Base-by-base conservation (phyloP, 2,329 filamentous ascomycete species). In the Aspergillus oerlinghausenensis region DNA sequence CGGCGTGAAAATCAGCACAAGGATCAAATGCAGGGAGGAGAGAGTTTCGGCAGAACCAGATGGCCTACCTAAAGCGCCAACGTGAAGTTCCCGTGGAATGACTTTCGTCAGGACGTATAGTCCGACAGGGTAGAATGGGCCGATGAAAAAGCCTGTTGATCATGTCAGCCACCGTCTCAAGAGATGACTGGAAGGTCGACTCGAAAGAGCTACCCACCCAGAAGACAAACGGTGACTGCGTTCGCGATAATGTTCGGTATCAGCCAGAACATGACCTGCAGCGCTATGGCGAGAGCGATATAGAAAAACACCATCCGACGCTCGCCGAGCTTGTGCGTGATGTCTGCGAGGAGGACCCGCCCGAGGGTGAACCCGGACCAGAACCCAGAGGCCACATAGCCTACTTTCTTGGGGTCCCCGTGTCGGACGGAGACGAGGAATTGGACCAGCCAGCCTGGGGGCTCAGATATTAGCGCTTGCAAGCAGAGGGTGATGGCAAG, bases 111-210 rank as follows among this genome's bases (percentile, higher is more conserved):
- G 62, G 28, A 66, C 55, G 40, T 64, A 66, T 2, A 66, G 55
- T 3, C 64, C 63, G 29, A 66, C 64, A 21, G 64, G 64, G 54
- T 66, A 66, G 49, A 65, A 63, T 9, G 64, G 64, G n/a, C 64
- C 64, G 38, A 65, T 65, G 52, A 66, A 64, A 42, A 66, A 66
- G n/a, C 64, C 64, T 66, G 1, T 32, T 23, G 38, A 32, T 7
- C 32, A 32, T n/a, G 26, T 40, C 26, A 42, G 60, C 14, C 14
- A 17, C 32, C 5, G 32, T 38, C 32, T 38, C 32, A 38, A 38
- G 32, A 3, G 5, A 38, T 6, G 32, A 38, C 1, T 17, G 14
- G 5, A 38, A 7, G 2, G 2, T 14, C 14, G 45, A 21, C 35
- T 28, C 5, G 14, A 9, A 52, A 14, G 14, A 19, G 42, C 19